phyloP scores from a whole-genome alignment of 2,329 filamentous ascomycete species.

The Metarhizium brunneum region DNA sequence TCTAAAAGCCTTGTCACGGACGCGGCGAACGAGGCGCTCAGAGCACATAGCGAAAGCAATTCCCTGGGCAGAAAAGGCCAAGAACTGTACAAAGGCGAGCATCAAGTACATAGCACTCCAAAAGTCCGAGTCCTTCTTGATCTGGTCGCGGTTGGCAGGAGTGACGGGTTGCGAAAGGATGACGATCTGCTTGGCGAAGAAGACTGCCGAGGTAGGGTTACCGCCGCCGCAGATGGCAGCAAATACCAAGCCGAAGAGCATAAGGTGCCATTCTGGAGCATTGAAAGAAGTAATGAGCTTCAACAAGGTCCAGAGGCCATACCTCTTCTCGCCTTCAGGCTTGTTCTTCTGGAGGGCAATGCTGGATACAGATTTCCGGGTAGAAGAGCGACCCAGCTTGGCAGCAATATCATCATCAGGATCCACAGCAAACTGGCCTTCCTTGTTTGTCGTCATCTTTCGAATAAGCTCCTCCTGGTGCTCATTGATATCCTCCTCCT shows the following conservation, averaged over 20 bases:
- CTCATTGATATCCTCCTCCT: slow-evolving; percentile 38
- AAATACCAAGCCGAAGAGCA: slow-evolving; percentile 65
- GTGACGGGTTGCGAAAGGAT: slow-evolving; percentile 50
- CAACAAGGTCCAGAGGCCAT: slow-evolving; percentile 66
- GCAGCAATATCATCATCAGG: slow-evolving; percentile 52
- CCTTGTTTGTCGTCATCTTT: slow-evolving; percentile 32
- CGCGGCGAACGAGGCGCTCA: slow-evolving; percentile 75
- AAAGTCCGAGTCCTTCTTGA: slow-evolving; percentile 68
- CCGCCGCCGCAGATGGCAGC: slow-evolving; percentile 71
- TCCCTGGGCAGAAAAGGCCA: slow-evolving; percentile 61
- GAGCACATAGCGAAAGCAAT: slow-evolving; percentile 74
- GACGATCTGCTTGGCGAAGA: slow-evolving; percentile 83
- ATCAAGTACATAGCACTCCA: slow-evolving; percentile 87
- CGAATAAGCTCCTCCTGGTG: slow-evolving; percentile 42
- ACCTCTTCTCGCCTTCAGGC: slow-evolving; percentile 42
- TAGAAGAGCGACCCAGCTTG: slow-evolving; percentile 46
- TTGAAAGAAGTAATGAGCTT: slow-evolving; percentile 78
- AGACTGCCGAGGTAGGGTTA: slow-evolving; percentile 59
- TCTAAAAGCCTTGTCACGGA: slow-evolving; percentile 74
- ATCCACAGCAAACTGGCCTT: slow-evolving; percentile 37
- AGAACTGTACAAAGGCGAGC: slow-evolving; percentile 64
- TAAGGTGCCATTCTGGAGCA: slow-evolving; percentile 56
- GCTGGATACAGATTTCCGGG: slow-evolving; percentile 58
- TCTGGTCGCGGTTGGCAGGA: slow-evolving; percentile 37
- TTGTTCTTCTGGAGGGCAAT: slow-evolving; percentile 51